Conservation (phyloP, 108 stramenopile genomes). For the Nitzschia sp. region DNA sequence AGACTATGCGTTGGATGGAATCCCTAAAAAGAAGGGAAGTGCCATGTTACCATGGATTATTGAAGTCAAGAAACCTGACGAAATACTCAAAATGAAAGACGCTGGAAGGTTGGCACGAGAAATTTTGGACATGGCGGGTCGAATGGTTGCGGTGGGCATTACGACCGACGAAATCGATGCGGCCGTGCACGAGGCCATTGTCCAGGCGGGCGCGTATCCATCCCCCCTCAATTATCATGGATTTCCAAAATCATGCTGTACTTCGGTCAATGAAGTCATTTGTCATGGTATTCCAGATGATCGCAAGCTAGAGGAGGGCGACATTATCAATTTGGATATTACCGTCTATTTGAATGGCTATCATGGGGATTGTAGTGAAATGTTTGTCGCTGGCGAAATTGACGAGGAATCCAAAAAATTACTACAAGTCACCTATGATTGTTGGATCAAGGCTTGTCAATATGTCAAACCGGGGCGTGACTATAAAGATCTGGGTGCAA, state of each 20-base stretch:
- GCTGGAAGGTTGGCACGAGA: slow-evolving; percentile 87
- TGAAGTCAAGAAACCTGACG: slow-evolving; percentile 85
- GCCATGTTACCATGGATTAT: slow-evolving; percentile 76
- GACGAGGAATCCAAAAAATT: slow-evolving; percentile 66
- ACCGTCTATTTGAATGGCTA: slow-evolving; percentile 92
- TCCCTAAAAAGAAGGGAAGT: slow-evolving; percentile 54
- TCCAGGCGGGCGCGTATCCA: slow-evolving; percentile 87
- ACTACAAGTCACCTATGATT: slow-evolving; percentile 90
- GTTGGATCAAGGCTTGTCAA: slow-evolving; percentile 77
- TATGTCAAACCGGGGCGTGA: slow-evolving; percentile 76
- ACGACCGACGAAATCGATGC: slow-evolving; percentile 95
- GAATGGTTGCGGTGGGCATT: slow-evolving; percentile 78
- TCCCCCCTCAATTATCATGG: slow-evolving; percentile 97
- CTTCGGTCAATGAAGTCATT: slow-evolving; percentile 97
- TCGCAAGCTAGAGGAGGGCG: slow-evolving; percentile 83
- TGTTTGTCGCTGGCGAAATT: slow-evolving; percentile 89
- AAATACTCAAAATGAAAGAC: slow-evolving; percentile 92
- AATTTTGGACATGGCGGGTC: slow-evolving; percentile 91
- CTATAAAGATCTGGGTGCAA: slow-evolving; percentile 93
- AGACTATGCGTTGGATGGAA: slow-evolving; percentile 81
- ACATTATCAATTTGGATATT: slow-evolving; percentile 96
- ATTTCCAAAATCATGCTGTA: slow-evolving; percentile 98
- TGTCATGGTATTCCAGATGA: slow-evolving; percentile 99
- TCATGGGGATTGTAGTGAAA: slow-evolving; percentile 98
- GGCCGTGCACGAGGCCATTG: slow-evolving; percentile 85